phyloP scores from a whole-genome alignment of 768 basidiomycete genomes.

The Boletus reticulatus region DNA sequence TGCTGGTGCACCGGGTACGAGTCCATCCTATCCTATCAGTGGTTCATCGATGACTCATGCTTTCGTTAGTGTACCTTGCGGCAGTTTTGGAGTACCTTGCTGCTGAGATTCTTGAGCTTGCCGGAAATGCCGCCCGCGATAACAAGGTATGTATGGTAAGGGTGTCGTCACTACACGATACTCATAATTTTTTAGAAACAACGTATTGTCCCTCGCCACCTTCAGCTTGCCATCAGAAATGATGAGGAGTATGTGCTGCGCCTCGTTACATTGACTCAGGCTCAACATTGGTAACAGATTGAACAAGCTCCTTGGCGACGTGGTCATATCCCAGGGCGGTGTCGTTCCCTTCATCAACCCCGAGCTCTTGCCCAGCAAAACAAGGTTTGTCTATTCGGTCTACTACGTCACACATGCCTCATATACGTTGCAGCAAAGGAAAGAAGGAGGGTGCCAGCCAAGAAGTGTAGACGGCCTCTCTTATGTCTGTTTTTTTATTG shows the following conservation, averaged over 20 bases:
- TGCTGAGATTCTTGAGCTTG: slow-evolving; percentile 91
- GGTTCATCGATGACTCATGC: not conserved
- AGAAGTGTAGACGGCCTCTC: slow-evolving; percentile 23
- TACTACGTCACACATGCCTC: not conserved
- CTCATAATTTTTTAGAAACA: slow-evolving; percentile 53
- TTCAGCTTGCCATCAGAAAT: slow-evolving; percentile 90
- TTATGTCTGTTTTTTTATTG: slow-evolving; percentile 18
- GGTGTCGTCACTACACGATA: not conserved
- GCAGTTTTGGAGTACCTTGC: slow-evolving; percentile 91
- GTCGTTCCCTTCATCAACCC: slow-evolving; percentile 69
- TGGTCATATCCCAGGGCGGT: slow-evolving; percentile 91
- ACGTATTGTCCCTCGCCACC: slow-evolving; percentile 91
- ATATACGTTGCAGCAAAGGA: slow-evolving; percentile 27
- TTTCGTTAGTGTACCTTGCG: slow-evolving; percentile 71
- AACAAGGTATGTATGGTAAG: slow-evolving; percentile 26
- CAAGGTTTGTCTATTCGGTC: slow-evolving; percentile 20
- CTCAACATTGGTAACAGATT: slow-evolving; percentile 38
- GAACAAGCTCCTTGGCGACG: slow-evolving; percentile 79
- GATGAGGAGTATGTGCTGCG: slow-evolving; percentile 66
- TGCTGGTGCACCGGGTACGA: slow-evolving; percentile 80
- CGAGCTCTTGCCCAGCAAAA: slow-evolving; percentile 33
- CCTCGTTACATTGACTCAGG: not conserved
- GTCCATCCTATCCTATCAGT: slow-evolving; percentile 6
- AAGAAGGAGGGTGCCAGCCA: slow-evolving; percentile 35
- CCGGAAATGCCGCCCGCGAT: slow-evolving; percentile 68